Evolutionary conservation across 371 early-diverging fungal genomes (phyloP).

Genomic region (Apophysomyces trapeziformis): DNA sequence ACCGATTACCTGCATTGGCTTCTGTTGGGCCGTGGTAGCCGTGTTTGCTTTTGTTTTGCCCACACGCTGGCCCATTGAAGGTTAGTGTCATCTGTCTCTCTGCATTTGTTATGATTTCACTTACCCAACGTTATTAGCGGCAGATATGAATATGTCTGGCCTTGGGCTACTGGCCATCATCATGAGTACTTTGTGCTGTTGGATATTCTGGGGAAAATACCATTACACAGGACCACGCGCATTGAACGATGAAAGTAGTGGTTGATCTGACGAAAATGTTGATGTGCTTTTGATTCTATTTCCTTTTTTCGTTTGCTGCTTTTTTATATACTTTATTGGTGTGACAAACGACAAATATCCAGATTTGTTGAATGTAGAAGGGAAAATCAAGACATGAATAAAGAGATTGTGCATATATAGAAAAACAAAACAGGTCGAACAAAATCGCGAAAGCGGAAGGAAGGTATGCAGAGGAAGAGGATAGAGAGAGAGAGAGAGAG

Average conservation of each 20-base stretch:
- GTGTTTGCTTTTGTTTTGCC: constrained; percentile 41
- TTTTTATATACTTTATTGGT: background rate
- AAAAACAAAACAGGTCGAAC: background rate
- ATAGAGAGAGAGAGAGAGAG: background rate
- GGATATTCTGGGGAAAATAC: constrained; percentile 31
- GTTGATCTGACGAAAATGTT: background rate
- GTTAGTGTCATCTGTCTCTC: constrained; percentile 7
- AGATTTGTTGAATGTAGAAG: background rate
- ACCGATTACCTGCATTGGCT: constrained; percentile 31
- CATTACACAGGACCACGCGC: constrained; percentile 37
- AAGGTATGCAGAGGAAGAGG: background rate
- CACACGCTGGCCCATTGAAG: constrained; percentile 41
- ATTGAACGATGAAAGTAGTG: constrained; percentile 21
- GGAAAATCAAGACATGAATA: background rate
- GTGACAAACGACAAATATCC: background rate
- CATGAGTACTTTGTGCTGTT: constrained; percentile 19
- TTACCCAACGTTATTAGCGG: constrained; percentile 12
- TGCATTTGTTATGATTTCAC: too few species aligned
- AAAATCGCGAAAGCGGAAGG: background rate
- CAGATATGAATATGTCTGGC: constrained; percentile 31
- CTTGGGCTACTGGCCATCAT: constrained; percentile 21
- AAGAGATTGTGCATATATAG: too few species aligned
- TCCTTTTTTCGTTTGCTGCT: background rate
- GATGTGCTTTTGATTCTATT: too few species aligned
- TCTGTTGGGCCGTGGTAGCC: constrained; percentile 39